phyloP scores from a whole-genome alignment of 768 basidiomycete species.

The Hypholoma fasciculare region DNA sequence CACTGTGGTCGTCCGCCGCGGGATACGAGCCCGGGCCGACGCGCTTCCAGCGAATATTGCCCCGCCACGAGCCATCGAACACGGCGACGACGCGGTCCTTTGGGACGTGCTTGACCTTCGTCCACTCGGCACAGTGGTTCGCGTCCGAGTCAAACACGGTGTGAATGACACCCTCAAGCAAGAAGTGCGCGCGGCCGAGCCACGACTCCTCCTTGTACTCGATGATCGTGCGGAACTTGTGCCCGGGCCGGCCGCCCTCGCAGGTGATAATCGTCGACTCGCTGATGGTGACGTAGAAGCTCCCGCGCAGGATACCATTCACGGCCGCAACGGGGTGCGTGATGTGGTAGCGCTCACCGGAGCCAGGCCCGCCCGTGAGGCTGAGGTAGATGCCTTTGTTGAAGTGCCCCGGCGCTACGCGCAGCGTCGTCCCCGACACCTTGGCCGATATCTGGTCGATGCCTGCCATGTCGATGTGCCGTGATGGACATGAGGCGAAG shows the following conservation, averaged over 20 bases:
- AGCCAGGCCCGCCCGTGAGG: slow-evolving; percentile 70
- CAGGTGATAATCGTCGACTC: slow-evolving; percentile 85
- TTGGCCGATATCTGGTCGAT: slow-evolving; percentile 94
- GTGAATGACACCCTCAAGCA: slow-evolving; percentile 89
- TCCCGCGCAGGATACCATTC: slow-evolving; percentile 89
- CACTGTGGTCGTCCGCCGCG: slow-evolving; percentile 8
- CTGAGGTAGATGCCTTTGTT: slow-evolving; percentile 90
- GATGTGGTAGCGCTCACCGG: slow-evolving; percentile 83
- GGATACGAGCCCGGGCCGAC: slow-evolving; percentile 47
- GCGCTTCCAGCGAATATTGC: slow-evolving; percentile 77
- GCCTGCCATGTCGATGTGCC: slow-evolving; percentile 70
- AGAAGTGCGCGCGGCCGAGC: slow-evolving; percentile 86
- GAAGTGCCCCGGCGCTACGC: slow-evolving; percentile 76
- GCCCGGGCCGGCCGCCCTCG: slow-evolving; percentile 59
- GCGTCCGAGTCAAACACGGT: slow-evolving; percentile 66
- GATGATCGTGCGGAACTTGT: slow-evolving; percentile 76
- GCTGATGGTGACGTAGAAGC: slow-evolving; percentile 86
- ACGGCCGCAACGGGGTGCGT: slow-evolving; percentile 89
- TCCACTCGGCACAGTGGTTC: slow-evolving; percentile 67
- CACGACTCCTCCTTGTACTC: slow-evolving; percentile 99
- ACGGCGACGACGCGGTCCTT: slow-evolving; percentile 71
- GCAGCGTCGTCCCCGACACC: slow-evolving; percentile 84
- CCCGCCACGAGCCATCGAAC: slow-evolving; percentile 89
- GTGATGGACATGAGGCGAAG: slow-evolving; percentile 73
- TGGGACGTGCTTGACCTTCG: slow-evolving; percentile 90